These are phyloP conservation scores for Fraxinus latifolia DNA, from an alignment of 305 asterid genomes.

Conservation along the genomic window DNA sequence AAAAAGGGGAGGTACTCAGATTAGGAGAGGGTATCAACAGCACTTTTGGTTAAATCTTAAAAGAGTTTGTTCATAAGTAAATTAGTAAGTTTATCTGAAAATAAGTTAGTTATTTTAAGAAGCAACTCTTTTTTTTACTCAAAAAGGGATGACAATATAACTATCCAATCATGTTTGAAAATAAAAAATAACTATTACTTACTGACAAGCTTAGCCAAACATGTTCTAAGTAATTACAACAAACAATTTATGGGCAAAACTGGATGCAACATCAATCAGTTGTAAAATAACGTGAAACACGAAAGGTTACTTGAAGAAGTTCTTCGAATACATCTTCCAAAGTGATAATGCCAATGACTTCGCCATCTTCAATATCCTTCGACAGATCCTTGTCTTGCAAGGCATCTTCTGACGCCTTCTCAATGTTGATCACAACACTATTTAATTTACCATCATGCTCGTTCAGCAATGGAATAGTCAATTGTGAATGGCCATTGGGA, in stretches of 20 bases:
- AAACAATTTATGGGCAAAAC: not conserved
- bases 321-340: conserved; percentile 98
- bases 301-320: conserved; percentile 71
- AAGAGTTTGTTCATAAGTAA: not conserved
- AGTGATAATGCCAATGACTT: conserved; percentile 94
- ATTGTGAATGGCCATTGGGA: conserved; percentile 38
- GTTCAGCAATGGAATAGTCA: conserved; percentile 57
- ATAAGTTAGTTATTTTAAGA: not conserved
- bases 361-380: conserved; percentile 75
- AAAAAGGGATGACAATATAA: not conserved
- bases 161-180: not conserved
- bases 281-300: not conserved
- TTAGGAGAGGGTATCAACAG: not conserved
- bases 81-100: not conserved
- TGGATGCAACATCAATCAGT: not conserved
- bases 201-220: not conserved
- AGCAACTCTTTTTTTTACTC: not conserved
- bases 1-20: not conserved
- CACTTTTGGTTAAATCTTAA: not conserved
- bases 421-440: conserved; percentile 50
- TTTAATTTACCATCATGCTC: conserved; percentile 38
- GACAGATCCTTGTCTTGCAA: conserved; percentile 25
- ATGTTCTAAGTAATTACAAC: not conserved
- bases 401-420: conserved; percentile 34
- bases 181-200: not conserved